Conservation (phyloP, 305 asterid species). For the Striga hermonthica region DNA sequence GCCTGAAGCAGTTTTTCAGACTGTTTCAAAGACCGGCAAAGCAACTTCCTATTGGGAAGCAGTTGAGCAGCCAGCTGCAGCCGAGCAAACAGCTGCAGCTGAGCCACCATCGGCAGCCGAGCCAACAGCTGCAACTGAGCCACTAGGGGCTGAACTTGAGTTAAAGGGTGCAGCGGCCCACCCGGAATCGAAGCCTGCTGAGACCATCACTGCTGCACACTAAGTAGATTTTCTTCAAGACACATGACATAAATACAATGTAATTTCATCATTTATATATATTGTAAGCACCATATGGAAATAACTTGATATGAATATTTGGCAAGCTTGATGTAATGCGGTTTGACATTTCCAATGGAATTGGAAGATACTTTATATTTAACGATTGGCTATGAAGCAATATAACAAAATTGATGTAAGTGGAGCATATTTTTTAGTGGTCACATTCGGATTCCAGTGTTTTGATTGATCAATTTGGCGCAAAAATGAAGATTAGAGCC, state of each 20-base stretch:
- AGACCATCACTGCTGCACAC: constrained; percentile 42
- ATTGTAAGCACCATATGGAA: not conserved
- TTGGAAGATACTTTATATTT: no score
- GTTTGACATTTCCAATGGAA: no score
- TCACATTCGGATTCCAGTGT: no score
- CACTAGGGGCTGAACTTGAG: no score
- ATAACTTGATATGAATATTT: constrained; percentile 31
- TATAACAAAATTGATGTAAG: no score
- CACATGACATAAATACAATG: constrained; percentile 4
- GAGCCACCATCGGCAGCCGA: constrained; percentile 29
- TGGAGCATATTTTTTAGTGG: no score
- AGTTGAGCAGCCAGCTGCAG: constrained; percentile 36
- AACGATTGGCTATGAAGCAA: no score
- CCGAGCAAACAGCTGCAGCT: constrained; percentile 11
- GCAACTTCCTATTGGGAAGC: constrained; percentile 74
- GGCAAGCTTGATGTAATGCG: constrained; percentile 7
- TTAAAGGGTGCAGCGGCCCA: no score
- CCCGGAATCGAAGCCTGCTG: constrained; percentile 44
- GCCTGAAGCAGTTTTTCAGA: constrained; percentile 70
- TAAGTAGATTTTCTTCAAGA: not conserved
- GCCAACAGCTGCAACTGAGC: constrained; percentile 10
- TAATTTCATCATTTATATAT: no score
- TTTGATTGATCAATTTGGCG: no score
- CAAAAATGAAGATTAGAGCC: no score
- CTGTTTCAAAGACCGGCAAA: constrained; percentile 89